Conservation (phyloP, 2,329 filamentous ascomycete genomes). For the Plenodomus tracheiphilus region DNA sequence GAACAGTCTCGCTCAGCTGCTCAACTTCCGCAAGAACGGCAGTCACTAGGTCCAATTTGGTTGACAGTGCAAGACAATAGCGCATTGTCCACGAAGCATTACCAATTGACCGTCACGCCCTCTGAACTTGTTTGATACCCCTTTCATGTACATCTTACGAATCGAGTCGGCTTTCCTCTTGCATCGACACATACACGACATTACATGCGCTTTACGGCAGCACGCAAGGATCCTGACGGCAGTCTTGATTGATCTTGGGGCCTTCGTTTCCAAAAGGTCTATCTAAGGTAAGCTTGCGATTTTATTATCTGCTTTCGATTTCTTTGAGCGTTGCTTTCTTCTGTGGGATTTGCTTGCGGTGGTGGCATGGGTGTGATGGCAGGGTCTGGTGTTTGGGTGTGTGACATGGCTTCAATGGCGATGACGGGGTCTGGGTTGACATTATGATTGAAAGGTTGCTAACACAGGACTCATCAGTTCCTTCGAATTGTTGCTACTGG, state of each 20-base stretch:
- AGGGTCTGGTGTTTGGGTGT: too few species aligned
- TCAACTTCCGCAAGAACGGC: slow-evolving; percentile 79
- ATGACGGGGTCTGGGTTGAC: too few species aligned
- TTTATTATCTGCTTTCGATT: background rate
- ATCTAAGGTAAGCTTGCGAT: background rate
- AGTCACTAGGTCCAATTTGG: slow-evolving; percentile 39
- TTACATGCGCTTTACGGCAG: background rate
- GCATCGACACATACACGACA: slow-evolving; percentile 1
- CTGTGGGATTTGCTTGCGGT: too few species aligned
- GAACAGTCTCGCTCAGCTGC: slow-evolving; percentile 78
- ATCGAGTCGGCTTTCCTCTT: slow-evolving; percentile 2
- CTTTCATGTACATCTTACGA: slow-evolving; percentile 27
- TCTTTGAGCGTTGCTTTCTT: too few species aligned
- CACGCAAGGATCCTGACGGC: background rate
- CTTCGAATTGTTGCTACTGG: too few species aligned
- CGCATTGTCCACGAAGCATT: background rate
- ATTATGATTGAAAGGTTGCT: too few species aligned
- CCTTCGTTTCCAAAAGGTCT: background rate
- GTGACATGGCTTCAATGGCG: too few species aligned
- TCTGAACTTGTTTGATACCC: slow-evolving; percentile 37
- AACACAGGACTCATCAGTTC: too few species aligned
- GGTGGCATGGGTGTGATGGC: too few species aligned
- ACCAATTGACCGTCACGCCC: slow-evolving; percentile 6
- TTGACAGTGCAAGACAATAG: slow-evolving; percentile 1
- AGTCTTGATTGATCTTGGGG: background rate